Evolutionary conservation across 495 filamentous ascomycete species (phyloP).

Genomic region (Astrocystis sublimbata): DNA sequence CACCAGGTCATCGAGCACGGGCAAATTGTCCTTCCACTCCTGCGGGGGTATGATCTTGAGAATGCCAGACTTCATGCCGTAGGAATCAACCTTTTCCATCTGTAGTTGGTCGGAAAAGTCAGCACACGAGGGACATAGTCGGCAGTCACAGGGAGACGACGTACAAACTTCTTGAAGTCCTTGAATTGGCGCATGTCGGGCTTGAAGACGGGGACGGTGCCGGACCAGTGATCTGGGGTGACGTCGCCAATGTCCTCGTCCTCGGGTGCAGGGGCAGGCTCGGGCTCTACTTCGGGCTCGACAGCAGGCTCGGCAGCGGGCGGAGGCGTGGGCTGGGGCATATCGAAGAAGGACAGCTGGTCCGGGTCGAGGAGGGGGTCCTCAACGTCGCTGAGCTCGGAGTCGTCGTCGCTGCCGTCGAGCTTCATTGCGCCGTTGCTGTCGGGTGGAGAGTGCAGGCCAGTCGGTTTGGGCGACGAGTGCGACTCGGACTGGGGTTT

Average conservation of each 20-base stretch:
- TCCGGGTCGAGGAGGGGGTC: slow-evolving; percentile 37
- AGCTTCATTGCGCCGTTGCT: slow-evolving; percentile 53
- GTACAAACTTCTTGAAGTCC: slow-evolving; percentile 80
- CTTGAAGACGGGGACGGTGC: slow-evolving; percentile 90
- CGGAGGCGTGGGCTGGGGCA: slow-evolving; percentile 16
- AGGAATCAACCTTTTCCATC: slow-evolving; percentile 83
- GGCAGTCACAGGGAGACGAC: slow-evolving; percentile 24
- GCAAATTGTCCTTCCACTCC: slow-evolving; percentile 86
- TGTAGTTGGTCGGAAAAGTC: slow-evolving; percentile 26
- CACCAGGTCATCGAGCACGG: slow-evolving; percentile 76
- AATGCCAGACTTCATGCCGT: slow-evolving; percentile 96
- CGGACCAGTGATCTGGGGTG: slow-evolving; percentile 81
- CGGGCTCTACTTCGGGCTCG: too few relatives aligned
- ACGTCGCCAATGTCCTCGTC: slow-evolving; percentile 72
- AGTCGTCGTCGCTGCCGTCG: slow-evolving; percentile 51
- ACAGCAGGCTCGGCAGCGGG: slow-evolving; percentile 21
- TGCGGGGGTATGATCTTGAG: slow-evolving; percentile 91
- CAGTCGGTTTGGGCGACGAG: slow-evolving; percentile 36
- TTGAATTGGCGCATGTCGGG: slow-evolving; percentile 94
- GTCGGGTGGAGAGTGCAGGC: slow-evolving; percentile 53
- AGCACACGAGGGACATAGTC: slow-evolving; percentile 2
- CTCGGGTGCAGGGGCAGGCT: too few relatives aligned
- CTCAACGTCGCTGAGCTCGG: slow-evolving; percentile 59
- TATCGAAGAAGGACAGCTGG: slow-evolving; percentile 24
- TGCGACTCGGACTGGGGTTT: not conserved